Evolutionary conservation across 75 land plant species (phyloP).

Genomic region (Sequoiadendron giganteum): DNA sequence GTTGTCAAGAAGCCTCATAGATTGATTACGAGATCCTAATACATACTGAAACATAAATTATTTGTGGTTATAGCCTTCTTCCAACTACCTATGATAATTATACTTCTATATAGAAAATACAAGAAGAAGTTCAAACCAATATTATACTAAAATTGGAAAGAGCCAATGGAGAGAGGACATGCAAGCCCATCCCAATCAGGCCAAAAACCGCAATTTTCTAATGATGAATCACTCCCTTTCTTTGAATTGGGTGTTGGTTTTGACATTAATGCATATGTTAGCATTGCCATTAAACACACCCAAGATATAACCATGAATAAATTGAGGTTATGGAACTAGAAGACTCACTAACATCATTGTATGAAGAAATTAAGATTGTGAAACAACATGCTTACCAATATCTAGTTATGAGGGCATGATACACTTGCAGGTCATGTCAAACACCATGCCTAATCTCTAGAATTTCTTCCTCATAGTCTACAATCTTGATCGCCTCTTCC

Average conservation of each 20-base stretch:
- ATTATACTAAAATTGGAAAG: not conserved
- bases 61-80: not conserved
- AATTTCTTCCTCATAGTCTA: no score
- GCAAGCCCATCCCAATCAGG: not conserved
- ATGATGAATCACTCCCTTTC: not conserved
- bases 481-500: no score
- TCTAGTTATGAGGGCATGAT: no score
- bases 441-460: no score
- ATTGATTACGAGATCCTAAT: not conserved
- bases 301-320: not conserved
- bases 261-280: not conserved
- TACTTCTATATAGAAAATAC: not conserved
- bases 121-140: not conserved
- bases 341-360: not conserved
- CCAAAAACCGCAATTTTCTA: not conserved
- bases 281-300: not conserved
- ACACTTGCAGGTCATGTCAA: no score
- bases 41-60: not conserved
- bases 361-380: not conserved
- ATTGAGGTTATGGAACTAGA: not conserved
- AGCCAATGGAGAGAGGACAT: not conserved
- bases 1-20: not conserved
- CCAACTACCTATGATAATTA: not conserved
- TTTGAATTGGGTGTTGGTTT: not conserved
- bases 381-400: no score